Base-by-base conservation (phyloP, 2,329 filamentous ascomycete genomes). In the Aureobasidium sp. region DNA sequence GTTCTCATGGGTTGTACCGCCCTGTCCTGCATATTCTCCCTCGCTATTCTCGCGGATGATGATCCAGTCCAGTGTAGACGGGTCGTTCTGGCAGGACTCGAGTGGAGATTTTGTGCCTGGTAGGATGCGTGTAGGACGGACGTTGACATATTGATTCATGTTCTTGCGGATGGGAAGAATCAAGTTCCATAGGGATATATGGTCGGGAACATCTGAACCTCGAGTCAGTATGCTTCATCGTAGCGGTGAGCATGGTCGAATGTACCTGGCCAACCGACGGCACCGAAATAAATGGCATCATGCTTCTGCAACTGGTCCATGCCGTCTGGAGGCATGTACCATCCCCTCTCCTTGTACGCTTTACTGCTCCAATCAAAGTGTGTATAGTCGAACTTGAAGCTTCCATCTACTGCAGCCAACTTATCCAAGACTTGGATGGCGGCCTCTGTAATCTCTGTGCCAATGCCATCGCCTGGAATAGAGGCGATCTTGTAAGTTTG, bases 111-210 rank as follows among this genome's bases (percentile, higher is more conserved):
- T 70, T 8, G 73, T 77, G 17, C 77, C 78, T 5, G 71, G 70
- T 3, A 80, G 66, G 52, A 80, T 77, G 20, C 75, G 70, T 8
- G 76, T 79, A 0, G 72, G 87, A 0, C 87, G 80, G 0, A 89
- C 79, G 65, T 88, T 89, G 66, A 87, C 81, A 68, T 87, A 89
- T 68, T 88, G 85, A 64, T 88, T 85, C 50, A 89, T 79, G 41
- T 84, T 79, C 57, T 87, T 84, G 41, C 87, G 82, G 68, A 89
- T 88, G 20, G 84, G 84, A 8, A 89, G 76, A 48, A 87, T 82
- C 36, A 87, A 80, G 8, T 81, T 80, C 87, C 87, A 89, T 1
- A 89, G 80, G 0, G 83, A 84, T 63, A 88, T 82, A 65, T 88
- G 82, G 66, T 89, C 86, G 0, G 86, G 85, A 0, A 88, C 84